Base-by-base conservation (phyloP, 2,329 filamentous ascomycete genomes). In the Penicillium brevicompactum region DNA sequence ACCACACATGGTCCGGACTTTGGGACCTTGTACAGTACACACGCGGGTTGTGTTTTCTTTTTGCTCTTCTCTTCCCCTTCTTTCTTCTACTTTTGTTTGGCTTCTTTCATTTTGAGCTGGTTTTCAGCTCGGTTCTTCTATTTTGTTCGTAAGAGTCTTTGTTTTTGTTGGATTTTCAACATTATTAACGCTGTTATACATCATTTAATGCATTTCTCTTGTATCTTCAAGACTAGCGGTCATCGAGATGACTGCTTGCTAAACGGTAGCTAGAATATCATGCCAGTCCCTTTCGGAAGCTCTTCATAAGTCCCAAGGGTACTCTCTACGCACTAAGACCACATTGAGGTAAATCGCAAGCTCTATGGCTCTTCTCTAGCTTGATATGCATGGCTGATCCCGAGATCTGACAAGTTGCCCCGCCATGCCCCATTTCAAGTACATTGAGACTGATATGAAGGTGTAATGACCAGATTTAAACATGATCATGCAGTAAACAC, bases 201-300 rank as follows among this genome's bases (percentile, higher is more conserved):
- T 59, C 56, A 62, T 65, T 65, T 61, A 62, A 64, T 63, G 56
- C 59, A 53, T 61, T 58, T 49, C 45, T 54, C 24, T 46, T 49
- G 46, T 42, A 37, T 49, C 10, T 46, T n/a, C 38, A 18, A 51
- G 16, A 24, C 27, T 32, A 32, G 27, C 13, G 14, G 7, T 34
- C 13, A 27, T 30, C 22, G 2, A 24, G 3, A 32, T 24, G 5
- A 22, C 34, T 7, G 31, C 9, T 9, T 48, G 7, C 18, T 49
- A 27, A 37, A n/a, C 5, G 14, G 24, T 30, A 27, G 18, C 16
- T 22, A 5, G 4, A 16, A 21, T 41, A 9, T 21, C 24, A n/a
- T n/a, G 34, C 3, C n/a, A n/a, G 6, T 37, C 13, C 6, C 13
- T n/a, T n/a, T 13, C 6, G 13, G 14, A 13, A 37, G 7, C 16